Conservation (phyloP, 805 yeast species). For the Priceomyces medius region DNA sequence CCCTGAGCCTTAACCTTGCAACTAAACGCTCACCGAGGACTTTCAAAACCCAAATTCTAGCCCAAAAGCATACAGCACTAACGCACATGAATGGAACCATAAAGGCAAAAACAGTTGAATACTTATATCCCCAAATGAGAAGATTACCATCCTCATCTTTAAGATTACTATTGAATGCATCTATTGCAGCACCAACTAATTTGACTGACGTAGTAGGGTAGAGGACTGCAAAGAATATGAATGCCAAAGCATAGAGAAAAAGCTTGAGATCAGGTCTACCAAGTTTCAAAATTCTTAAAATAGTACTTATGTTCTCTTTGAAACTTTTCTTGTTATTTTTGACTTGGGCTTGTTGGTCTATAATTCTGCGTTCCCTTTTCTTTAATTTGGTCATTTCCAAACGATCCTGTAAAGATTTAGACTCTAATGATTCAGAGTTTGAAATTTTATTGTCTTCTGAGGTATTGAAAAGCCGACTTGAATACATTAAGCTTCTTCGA, state of each 20-base stretch:
- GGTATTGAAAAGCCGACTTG: neutral
- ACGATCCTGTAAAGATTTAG: slow-evolving; percentile 25
- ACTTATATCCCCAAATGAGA: slow-evolving; percentile 45
- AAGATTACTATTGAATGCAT: slow-evolving; percentile 35
- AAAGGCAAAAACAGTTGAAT: slow-evolving; percentile 37
- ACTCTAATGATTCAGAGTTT: neutral
- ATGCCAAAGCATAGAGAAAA: slow-evolving; percentile 39
- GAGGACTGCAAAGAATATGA: slow-evolving; percentile 43
- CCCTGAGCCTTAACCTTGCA: slow-evolving; percentile 40
- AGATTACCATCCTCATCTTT: slow-evolving; percentile 40
- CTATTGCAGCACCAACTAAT: slow-evolving; percentile 43
- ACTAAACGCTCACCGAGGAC: slow-evolving; percentile 44
- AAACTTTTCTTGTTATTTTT: slow-evolving; percentile 27
- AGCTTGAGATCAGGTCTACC: slow-evolving; percentile 41
- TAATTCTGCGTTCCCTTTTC: slow-evolving; percentile 24
- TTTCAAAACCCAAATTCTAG: slow-evolving; percentile 43
- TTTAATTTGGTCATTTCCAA: slow-evolving; percentile 26
- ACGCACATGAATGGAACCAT: slow-evolving; percentile 46
- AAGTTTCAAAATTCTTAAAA: slow-evolving; percentile 35
- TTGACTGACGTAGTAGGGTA: slow-evolving; percentile 45
- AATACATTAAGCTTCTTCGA: neutral
- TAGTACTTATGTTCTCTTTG: slow-evolving; percentile 33
- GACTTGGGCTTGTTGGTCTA: slow-evolving; percentile 35
- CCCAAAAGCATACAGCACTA: slow-evolving; percentile 47
- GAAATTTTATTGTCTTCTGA: neutral